Evolutionary conservation across 768 basidiomycete genomes (phyloP), one percentile per base, ranked within the genome.

Genomic region (Psilocybe azurescens): DNA sequence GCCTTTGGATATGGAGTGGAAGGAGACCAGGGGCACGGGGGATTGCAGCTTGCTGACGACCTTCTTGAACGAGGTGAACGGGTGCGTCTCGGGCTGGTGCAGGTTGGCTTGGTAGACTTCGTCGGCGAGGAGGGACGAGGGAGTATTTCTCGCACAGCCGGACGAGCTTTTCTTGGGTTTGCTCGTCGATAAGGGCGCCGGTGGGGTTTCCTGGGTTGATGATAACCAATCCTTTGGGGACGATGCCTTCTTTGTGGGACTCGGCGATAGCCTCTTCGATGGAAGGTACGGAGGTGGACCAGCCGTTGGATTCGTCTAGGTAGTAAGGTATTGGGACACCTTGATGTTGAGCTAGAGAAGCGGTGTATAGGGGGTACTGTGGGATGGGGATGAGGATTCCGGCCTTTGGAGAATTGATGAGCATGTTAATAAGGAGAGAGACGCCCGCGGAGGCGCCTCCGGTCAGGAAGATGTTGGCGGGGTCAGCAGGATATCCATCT

Each of bases 141-240:
- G 81, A 80, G 77, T 98, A 81, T 66, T 91, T 82, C 72, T 95
- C 92, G 77, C 95, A 97, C 9, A 99, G 76, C 29, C 86, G 77
- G n/a, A 97, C 87, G 60, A 99, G 84, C 53, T 84, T 78, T 59
- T 82, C 78, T 82, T 95, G 92, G 20, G 91, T 92, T 30, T 75
- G 65, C 60, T 86, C 81, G 65, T 88, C 84, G 10, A 99, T 85
- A 54, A 97, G 83, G 3, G 90, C 86, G 46, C 97, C 97, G 0
- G 97, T 99, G 20, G 97, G 97, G 78, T 99, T 99, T 24, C 97
- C 97, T 0, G 97, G 97, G 80, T 99, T 99, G 83, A 99, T 99
- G 70, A 99, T 86, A 64, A 99, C 97, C 60, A 99, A 85, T 5
- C 91, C 95, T 69, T 91, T 94, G 53, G 94, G 83, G 5, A 77